Percentiles rank a stretch among this genome's conserved stretches.
Evolutionary conservation across 352 stramenopile species (phyloP).

Genomic region (Aphanomyces stellatus): DNA sequence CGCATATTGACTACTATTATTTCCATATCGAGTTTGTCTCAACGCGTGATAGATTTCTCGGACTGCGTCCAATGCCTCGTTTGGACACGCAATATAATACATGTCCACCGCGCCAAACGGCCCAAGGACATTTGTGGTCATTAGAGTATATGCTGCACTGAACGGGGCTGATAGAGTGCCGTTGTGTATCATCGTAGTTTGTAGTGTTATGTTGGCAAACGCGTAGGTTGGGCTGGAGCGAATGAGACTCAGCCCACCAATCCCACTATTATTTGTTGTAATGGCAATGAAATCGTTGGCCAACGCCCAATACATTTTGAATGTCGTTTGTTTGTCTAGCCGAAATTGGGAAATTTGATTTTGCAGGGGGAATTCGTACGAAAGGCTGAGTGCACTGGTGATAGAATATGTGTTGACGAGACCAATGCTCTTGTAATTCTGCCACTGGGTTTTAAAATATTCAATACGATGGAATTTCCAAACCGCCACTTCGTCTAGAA

Average conservation of each 20-base stretch:
- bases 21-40: too few species aligned
- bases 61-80: too few species aligned
- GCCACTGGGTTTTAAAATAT: background rate
- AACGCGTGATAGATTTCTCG: too few species aligned
- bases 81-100: too few species aligned
- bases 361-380: background rate
- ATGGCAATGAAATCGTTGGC: background rate
- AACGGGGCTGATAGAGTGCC: too few species aligned
- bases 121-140: too few species aligned
- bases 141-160: too few species aligned
- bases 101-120: too few species aligned
- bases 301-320: slow-evolving; percentile 10
- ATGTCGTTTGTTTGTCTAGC: background rate
- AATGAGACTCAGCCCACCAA: background rate
- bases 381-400: background rate
- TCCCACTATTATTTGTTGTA: background rate
- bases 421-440: slow-evolving; percentile 11
- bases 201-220: background rate
- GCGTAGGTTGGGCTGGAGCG: background rate
- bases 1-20: too few species aligned
- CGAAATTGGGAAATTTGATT: background rate
- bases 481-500: background rate
- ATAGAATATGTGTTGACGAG: slow-evolving; percentile 5
- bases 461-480: background rate
- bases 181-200: background rate